Evolutionary conservation across 768 basidiomycete species (phyloP).

Genomic region (Coprinopsis cinerea): DNA sequence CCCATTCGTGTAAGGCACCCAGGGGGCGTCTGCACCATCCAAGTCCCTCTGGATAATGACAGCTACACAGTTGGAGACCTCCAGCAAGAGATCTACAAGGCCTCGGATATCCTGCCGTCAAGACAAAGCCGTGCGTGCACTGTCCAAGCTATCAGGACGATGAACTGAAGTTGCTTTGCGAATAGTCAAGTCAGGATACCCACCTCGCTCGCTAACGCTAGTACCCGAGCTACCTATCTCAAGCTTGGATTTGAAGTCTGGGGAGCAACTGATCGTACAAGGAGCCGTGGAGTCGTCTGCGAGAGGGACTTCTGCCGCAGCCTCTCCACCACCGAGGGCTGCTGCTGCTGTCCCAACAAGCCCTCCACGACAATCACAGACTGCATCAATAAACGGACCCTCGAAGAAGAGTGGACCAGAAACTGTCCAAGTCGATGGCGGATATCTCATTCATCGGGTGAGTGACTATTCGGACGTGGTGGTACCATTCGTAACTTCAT

Average conservation of each 20-base stretch:
- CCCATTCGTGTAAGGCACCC: constrained; percentile 80
- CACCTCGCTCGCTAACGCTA: constrained; percentile 66
- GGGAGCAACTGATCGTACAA: constrained; percentile 86
- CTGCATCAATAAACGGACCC: constrained; percentile 6
- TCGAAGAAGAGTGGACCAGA: constrained; percentile 36
- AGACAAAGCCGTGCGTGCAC: constrained; percentile 70
- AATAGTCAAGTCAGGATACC: constrained; percentile 80
- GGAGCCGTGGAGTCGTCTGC: constrained; percentile 24
- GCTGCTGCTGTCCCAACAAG: constrained; percentile 8
- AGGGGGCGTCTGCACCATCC: constrained; percentile 73
- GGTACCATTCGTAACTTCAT: background rate
- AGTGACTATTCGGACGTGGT: constrained; percentile 5
- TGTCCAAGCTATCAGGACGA: constrained; percentile 2
- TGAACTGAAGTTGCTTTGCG: background rate
- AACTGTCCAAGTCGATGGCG: constrained; percentile 54
- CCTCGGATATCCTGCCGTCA: constrained; percentile 66
- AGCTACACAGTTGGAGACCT: constrained; percentile 67
- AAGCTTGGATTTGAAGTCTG: constrained; percentile 67
- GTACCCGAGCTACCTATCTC: constrained; percentile 70
- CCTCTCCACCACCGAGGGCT: constrained; percentile 10
- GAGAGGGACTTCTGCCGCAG: constrained; percentile 9
- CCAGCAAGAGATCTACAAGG: constrained; percentile 60
- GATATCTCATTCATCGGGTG: constrained; percentile 72
- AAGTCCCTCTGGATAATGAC: constrained; percentile 51
- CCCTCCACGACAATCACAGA: constrained; percentile 8